A percentile compares a stretch with the other conserved stretches of the same genome.
phyloP scores from a whole-genome alignment of 2,329 filamentous ascomycete genomes.

The Cercospora brassicicola region DNA sequence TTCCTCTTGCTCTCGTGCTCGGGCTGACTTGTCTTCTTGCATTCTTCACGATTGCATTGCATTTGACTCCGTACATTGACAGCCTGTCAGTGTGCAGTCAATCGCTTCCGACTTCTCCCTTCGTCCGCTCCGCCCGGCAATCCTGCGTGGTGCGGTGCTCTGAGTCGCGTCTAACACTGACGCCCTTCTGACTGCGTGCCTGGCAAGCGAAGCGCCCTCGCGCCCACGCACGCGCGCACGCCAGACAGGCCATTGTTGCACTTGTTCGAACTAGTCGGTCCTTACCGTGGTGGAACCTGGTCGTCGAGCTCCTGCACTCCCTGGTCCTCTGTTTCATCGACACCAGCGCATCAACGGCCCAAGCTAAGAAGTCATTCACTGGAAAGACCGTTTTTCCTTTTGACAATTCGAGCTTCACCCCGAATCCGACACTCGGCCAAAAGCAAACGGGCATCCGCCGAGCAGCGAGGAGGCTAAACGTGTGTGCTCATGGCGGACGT shows the following conservation, averaged over 20 bases:
- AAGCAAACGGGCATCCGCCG: background rate
- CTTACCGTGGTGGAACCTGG: slow-evolving; percentile 22
- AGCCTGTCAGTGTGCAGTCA: background rate
- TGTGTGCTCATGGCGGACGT: slow-evolving; percentile 16
- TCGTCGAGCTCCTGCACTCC: slow-evolving; percentile 1
- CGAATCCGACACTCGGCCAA: background rate
- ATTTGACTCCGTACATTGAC: background rate
- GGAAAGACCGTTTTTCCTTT: background rate
- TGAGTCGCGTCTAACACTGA: background rate
- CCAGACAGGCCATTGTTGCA: slow-evolving; percentile 15
- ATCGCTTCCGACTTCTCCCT: background rate
- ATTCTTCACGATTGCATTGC: background rate
- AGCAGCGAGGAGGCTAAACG: background rate
- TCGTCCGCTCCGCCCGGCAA: background rate
- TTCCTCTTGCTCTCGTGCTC: background rate
- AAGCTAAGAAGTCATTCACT: background rate
- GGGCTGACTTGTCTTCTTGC: background rate
- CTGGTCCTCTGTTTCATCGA: background rate
- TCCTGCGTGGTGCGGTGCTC: background rate
- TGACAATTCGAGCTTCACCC: background rate
- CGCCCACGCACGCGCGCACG: background rate
- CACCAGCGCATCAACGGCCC: slow-evolving; percentile 1
- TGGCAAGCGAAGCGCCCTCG: background rate
- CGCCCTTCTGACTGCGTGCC: background rate
- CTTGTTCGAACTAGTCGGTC: slow-evolving; percentile 15